Base-by-base conservation (phyloP, 1,139 yeast genomes). In the Nakaseomyces sp. region DNA sequence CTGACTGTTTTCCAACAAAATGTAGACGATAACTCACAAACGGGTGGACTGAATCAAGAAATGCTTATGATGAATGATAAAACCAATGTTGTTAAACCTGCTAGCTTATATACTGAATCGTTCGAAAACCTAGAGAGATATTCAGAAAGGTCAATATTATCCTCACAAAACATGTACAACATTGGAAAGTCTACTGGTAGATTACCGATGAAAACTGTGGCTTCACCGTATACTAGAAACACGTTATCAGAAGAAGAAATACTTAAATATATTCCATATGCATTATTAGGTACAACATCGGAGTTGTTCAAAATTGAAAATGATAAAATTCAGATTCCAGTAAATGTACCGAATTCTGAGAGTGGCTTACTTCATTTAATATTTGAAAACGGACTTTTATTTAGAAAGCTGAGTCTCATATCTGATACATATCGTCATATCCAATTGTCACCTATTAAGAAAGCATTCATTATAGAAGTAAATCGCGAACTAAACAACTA, bases 301-400 rank as follows among this genome's bases (percentile, higher is more conserved):
- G 73, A 72, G 35, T 54, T 77, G 36, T 74, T 87, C 42, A 71
- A 76, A 1, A 74, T 82, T 5, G 61, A 62, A 5, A 53, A 58
- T 12, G 64, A 67, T 6, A 53, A 67, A 6, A 52, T 60, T 16
- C 44, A 40, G 12, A 60, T 85, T 9, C 88, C 94, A 0, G 52
- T 15, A 18, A 64, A 68, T 30, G 61, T 85, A 10, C 75, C 79
- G 19, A 74, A 73, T 48, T 77, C 89, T 18, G 68, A 76, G 31
- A 70, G 82, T 33, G 78, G 80, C 0, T 54, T 81, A 20, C 60
- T 86, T 29, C 76, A 74, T 45, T 66, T 71, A 41, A 65, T 85
- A 1, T 66, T 83, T 39, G 96, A 89, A 60, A 81, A 87, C 1
- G 93, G 88, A 0, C 63, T 89, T 37, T 65, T 87, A 6, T 85